Percentiles rank a stretch among this genome's conserved stretches.
These are phyloP conservation scores for Erysimum cheiri DNA, from an alignment of 441 rosid species.

Conservation along the genomic window DNA sequence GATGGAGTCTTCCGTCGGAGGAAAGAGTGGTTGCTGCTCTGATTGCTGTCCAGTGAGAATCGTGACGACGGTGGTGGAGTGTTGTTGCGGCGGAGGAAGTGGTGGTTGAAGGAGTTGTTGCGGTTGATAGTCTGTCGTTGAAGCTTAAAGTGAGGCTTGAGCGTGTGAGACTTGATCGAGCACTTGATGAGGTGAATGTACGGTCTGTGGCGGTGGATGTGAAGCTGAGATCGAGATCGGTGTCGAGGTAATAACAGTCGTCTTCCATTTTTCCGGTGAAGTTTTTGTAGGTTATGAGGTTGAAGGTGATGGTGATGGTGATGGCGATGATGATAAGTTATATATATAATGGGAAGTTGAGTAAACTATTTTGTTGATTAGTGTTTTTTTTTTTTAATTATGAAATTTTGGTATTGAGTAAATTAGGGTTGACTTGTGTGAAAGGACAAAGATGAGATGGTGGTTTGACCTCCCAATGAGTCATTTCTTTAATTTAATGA, in stretches of 20 bases:
- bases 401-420: constrained; percentile 6
- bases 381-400: neutral
- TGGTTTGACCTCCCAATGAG: constrained; percentile 37
- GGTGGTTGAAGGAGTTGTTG: constrained; percentile 36
- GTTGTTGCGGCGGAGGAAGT: constrained; percentile 32
- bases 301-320: no score
- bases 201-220: constrained; percentile 61
- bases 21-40: constrained; percentile 61
- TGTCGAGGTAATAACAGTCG: constrained; percentile 45
- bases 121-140: constrained; percentile 59
- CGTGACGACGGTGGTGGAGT: constrained; percentile 58
- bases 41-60: constrained; percentile 63
- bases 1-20: constrained; percentile 58
- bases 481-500: constrained; percentile 5
- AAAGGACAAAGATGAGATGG: constrained; percentile 38
- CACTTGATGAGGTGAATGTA: constrained; percentile 60
- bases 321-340: constrained; percentile 1
- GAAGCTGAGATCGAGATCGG: constrained; percentile 67
- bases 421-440: constrained; percentile 44
- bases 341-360: constrained; percentile 20
- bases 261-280: constrained; percentile 49
- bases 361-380: neutral
- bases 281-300: neutral
- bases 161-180: constrained; percentile 48
- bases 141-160: constrained; percentile 68